phyloP scores from a whole-genome alignment of 2,329 filamentous ascomycete genomes.

The Epichloe amarillans region DNA sequence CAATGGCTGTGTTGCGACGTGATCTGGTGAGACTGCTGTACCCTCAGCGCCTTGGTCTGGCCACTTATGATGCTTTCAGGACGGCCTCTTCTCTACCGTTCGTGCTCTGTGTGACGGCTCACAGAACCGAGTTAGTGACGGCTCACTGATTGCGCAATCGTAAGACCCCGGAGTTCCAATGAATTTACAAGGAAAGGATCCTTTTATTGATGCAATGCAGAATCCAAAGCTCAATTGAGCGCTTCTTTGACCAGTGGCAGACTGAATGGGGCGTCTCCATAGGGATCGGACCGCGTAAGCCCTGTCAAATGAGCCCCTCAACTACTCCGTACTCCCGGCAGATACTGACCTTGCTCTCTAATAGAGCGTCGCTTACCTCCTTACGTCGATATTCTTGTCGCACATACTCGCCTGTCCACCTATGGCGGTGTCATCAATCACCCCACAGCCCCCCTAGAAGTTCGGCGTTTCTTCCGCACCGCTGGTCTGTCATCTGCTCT shows the following conservation, averaged over 20 bases:
- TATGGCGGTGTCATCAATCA: slow-evolving; percentile 66
- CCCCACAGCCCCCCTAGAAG: slow-evolving; percentile 56
- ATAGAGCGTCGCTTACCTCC: slow-evolving; percentile 44
- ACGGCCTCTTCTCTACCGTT: slow-evolving; percentile 43
- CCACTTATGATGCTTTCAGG: slow-evolving; percentile 18
- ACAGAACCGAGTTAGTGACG: slow-evolving; percentile 32
- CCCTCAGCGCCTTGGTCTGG: no score
- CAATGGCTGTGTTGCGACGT: slow-evolving; percentile 55
- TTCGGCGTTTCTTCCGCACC: slow-evolving; percentile 59
- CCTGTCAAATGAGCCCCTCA: slow-evolving; percentile 7
- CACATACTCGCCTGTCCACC: slow-evolving; percentile 59
- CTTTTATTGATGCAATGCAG: not conserved
- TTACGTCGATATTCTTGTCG: slow-evolving; percentile 63
- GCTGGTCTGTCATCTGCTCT: slow-evolving; percentile 58
- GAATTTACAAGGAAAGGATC: not conserved
- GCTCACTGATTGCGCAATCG: slow-evolving; percentile 39
- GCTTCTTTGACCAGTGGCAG: slow-evolving; percentile 53
- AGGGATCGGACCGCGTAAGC: slow-evolving; percentile 32
- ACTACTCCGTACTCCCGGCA: no score
- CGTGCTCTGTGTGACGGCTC: slow-evolving; percentile 47
- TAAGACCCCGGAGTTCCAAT: not conserved
- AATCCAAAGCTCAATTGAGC: slow-evolving; percentile 48
- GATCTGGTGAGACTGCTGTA: slow-evolving; percentile 37
- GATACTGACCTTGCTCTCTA: not conserved
- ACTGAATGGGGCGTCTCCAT: slow-evolving; percentile 47